phyloP scores from a whole-genome alignment of 2,329 filamentous ascomycete species.

The Cytospora leucostoma region DNA sequence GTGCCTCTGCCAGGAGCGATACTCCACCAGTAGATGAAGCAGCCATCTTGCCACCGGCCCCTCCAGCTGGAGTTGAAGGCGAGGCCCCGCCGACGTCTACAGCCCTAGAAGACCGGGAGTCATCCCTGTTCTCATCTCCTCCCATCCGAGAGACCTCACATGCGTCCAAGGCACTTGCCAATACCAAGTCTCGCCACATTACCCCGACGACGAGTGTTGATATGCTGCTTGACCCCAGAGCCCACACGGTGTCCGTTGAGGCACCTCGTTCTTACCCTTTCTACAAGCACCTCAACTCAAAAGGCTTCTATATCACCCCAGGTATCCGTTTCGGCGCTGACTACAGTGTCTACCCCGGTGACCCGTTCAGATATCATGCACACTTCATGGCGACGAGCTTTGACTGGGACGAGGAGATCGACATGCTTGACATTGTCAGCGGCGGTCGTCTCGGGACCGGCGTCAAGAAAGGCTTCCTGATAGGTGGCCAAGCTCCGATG shows the following conservation, averaged over 20 bases:
- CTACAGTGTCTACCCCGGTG: conserved; percentile 93
- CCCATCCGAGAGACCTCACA: neutral
- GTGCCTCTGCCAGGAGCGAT: conserved; percentile 1
- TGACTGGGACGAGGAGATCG: conserved; percentile 85
- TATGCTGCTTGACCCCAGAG: conserved; percentile 32
- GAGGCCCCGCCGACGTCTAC: neutral
- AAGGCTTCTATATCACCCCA: conserved; percentile 85
- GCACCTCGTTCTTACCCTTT: conserved; percentile 66
- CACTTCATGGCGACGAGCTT: conserved; percentile 87
- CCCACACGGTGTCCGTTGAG: conserved; percentile 28
- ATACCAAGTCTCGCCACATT: conserved; percentile 43
- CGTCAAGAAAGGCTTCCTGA: conserved; percentile 92
- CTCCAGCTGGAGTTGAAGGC: conserved; percentile 1
- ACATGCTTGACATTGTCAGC: conserved; percentile 80
- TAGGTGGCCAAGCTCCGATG: conserved; percentile 66
- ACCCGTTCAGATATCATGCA: conserved; percentile 91
- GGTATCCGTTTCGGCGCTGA: conserved; percentile 92
- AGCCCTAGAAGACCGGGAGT: conserved; percentile 2
- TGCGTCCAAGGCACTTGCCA: conserved; percentile 23
- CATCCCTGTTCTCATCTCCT: conserved; percentile 15
- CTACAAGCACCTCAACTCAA: conserved; percentile 75
- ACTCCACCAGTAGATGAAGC: conserved; percentile 7
- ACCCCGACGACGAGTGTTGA: conserved; percentile 43
- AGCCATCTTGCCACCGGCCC: neutral
- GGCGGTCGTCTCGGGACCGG: conserved; percentile 88